A percentile compares a stretch with the other conserved stretches of the same genome.
phyloP scores from a whole-genome alignment of 176 grass and related monocot genomes.

The Triticum timopheevii region DNA sequence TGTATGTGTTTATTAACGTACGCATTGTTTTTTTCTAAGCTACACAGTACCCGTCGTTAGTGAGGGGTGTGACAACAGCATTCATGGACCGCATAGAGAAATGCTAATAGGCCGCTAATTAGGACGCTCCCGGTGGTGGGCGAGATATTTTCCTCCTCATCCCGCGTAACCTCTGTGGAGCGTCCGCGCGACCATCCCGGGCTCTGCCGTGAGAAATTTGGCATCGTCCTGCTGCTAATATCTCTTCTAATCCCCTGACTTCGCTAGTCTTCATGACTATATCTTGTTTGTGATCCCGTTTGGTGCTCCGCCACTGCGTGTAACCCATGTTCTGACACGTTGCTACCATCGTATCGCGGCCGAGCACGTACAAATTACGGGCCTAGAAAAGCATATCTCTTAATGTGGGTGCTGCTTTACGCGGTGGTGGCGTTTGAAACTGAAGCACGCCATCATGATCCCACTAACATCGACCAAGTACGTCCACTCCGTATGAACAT shows the following conservation, averaged over 20 bases:
- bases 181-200: too few species aligned
- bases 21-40: too few species aligned
- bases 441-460: not conserved
- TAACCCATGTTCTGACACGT: not conserved
- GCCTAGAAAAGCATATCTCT: not conserved
- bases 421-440: not conserved
- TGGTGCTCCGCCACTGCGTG: too few species aligned
- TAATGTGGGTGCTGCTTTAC: not conserved
- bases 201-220: too few species aligned
- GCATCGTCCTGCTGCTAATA: too few species aligned
- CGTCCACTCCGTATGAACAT: not conserved
- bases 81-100: slow-evolving; percentile 14
- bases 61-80: not conserved
- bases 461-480: not conserved
- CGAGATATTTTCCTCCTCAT: not conserved
- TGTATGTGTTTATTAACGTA: too few species aligned
- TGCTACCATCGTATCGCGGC: not conserved
- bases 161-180: not conserved
- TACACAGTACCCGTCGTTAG: not conserved
- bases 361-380: not conserved
- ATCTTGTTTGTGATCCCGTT: too few species aligned
- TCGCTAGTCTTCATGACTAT: too few species aligned
- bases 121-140: not conserved
- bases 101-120: not conserved
- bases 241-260: too few species aligned